These are phyloP conservation scores for Nakaseomyces glabratus DNA, from an alignment of 1,139 yeast species.

Conservation along the genomic window DNA sequence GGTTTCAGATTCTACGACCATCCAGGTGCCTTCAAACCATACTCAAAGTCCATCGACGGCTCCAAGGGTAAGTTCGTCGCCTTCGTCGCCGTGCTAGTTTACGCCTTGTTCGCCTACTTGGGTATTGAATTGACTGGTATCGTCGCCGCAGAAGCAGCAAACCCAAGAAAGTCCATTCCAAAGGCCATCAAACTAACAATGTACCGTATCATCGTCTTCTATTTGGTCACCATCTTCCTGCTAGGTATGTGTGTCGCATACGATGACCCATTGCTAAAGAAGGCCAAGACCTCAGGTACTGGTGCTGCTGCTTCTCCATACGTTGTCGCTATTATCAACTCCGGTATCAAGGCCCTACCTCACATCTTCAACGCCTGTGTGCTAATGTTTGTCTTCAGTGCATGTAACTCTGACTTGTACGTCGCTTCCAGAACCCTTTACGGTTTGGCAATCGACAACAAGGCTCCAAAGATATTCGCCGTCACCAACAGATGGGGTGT, in stretches of 20 bases:
- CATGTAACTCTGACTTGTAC: constrained; percentile 65
- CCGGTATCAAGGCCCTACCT: constrained; percentile 52
- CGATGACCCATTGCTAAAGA: constrained; percentile 41
- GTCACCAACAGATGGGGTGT: constrained; percentile 58
- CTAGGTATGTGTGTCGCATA: constrained; percentile 72
- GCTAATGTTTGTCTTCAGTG: constrained; percentile 58
- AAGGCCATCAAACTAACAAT: constrained; percentile 68
- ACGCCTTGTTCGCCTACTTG: constrained; percentile 65
- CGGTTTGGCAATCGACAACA: constrained; percentile 52
- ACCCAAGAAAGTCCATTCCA: constrained; percentile 70
- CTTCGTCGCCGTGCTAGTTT: constrained; percentile 56
- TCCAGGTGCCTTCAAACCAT: constrained; percentile 41
- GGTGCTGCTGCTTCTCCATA: constrained; percentile 76
- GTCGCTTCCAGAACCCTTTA: constrained; percentile 62
- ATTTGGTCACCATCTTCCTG: constrained; percentile 54
- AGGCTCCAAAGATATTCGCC: constrained; percentile 53
- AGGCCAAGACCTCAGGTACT: constrained; percentile 34
- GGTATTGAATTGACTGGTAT: constrained; percentile 74
- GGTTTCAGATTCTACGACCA: constrained; percentile 44
- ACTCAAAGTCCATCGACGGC: constrained; percentile 35
- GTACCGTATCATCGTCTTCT: constrained; percentile 66
- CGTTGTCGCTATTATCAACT: constrained; percentile 52
- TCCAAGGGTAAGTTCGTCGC: constrained; percentile 51
- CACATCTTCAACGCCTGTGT: constrained; percentile 63
- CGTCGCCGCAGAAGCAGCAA: constrained; percentile 68